Evolutionary conservation across 1,139 yeast species (phyloP), one percentile per base, ranked within the genome.

Genomic region (Yamadazyma mexicana): DNA sequence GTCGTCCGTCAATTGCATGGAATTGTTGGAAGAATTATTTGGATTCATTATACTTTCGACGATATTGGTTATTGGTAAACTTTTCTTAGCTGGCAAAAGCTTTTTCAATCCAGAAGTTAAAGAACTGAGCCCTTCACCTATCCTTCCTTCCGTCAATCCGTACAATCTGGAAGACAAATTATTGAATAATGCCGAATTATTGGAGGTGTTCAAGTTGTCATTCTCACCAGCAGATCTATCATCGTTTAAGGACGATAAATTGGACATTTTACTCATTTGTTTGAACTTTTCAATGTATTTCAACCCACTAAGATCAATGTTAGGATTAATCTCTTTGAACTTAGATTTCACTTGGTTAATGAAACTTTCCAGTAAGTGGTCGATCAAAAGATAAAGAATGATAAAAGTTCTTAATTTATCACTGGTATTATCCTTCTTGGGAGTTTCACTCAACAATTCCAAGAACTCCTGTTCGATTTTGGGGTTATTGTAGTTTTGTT

Each of bases 41-140:
- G 98, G 97, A 47, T 87, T 95, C 87, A 91, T 84, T 18, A 92
- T 78, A 2, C 96, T 84, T 62, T 91, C 96, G 9, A 89, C 95
- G 30, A 92, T 80, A 55, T 84, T 86, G 5, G 98, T 91, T 33
- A 92, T 77, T 22, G 98, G 96, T 54, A 92, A 77, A 42, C 83
- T 85, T 55, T 87, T 85, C 64, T 86, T 87, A 43, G 86, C 94
- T 0, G 98, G 98, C 40, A 92, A 69, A 36, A 92, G 69, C 51
- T 84, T 89, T 57, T 88, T 89, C 46, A 94, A 81, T 40, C 95
- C 95, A 1, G 95, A 80, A 17, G 95, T 87, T 42, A 92, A 71
- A 15, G 92, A 85, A 34, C 95, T 95, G 49, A 92, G 83, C 31
- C 91, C 91, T 54, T 83, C 89, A 9, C 85, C 75, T 26, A 72